Evolutionary conservation across 371 early-diverging fungal species (phyloP).

Genomic region (Mortierella sp.): DNA sequence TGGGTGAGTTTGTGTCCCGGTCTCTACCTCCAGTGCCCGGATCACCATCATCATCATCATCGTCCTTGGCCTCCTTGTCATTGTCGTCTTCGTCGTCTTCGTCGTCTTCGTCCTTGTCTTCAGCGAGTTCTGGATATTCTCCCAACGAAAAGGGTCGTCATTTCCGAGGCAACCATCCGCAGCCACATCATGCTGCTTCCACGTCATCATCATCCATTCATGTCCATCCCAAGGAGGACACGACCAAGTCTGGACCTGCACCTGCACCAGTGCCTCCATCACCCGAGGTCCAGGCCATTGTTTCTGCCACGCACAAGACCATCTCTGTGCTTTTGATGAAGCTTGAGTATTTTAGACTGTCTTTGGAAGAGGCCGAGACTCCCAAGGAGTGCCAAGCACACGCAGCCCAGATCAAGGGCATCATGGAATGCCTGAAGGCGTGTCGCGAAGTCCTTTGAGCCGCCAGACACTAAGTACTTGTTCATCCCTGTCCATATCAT

Average conservation of each 20-base stretch:
- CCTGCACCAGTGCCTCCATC: slow-evolving; percentile 13
- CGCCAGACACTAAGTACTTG: neutral
- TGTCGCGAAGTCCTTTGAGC: slow-evolving; percentile 38
- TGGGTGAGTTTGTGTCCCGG: slow-evolving; percentile 25
- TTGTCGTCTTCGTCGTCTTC: slow-evolving; percentile 15
- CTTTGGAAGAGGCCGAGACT: slow-evolving; percentile 37
- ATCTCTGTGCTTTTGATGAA: slow-evolving; percentile 33
- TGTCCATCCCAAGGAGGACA: too few species aligned
- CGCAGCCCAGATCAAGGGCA: slow-evolving; percentile 34
- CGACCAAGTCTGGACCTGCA: neutral
- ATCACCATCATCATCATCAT: slow-evolving; percentile 11
- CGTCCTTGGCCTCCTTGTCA: slow-evolving; percentile 29
- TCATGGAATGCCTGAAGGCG: slow-evolving; percentile 47
- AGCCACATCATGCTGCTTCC: too few species aligned
- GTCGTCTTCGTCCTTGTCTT: slow-evolving; percentile 12
- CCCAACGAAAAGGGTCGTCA: slow-evolving; percentile 17
- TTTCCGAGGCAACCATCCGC: too few species aligned
- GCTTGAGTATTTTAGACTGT: slow-evolving; percentile 34
- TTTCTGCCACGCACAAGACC: slow-evolving; percentile 38
- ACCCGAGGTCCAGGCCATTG: slow-evolving; percentile 30
- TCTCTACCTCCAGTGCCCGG: slow-evolving; percentile 45
- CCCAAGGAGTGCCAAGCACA: slow-evolving; percentile 41
- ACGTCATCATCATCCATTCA: too few species aligned
- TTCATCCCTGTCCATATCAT: too few species aligned
- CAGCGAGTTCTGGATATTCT: slow-evolving; percentile 9